Conservation (phyloP, 83 land plant genomes). For the Picea engelmannii region DNA sequence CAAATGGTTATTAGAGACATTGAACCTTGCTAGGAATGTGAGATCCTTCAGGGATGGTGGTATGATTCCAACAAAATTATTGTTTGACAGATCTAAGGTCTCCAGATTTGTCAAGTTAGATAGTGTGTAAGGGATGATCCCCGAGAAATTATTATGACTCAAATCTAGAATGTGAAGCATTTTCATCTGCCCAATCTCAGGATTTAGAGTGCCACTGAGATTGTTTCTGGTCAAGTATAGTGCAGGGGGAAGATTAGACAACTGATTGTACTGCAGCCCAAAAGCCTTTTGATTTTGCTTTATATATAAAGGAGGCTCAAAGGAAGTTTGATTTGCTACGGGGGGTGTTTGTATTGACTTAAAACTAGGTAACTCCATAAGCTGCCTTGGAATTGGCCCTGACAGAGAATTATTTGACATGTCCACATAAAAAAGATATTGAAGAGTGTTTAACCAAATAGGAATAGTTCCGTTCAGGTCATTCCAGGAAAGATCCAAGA, state of each 20-base stretch:
- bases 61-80: slow-evolving; percentile 41
- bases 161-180: slow-evolving; percentile 37
- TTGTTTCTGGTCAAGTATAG: slow-evolving; percentile 37
- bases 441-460: slow-evolving; percentile 38
- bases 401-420: slow-evolving; percentile 54
- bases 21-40: slow-evolving; percentile 40
- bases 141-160: slow-evolving; percentile 35
- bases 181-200: slow-evolving; percentile 45
- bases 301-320: slow-evolving; percentile 35
- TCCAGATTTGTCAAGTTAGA: slow-evolving; percentile 37
- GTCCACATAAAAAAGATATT: slow-evolving; percentile 53
- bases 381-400: slow-evolving; percentile 41
- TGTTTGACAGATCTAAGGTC: slow-evolving; percentile 37
- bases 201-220: slow-evolving; percentile 39
- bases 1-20: slow-evolving; percentile 45
- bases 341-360: slow-evolving; percentile 14
- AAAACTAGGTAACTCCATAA: slow-evolving; percentile 26
- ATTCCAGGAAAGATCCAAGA: slow-evolving; percentile 65
- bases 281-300: slow-evolving; percentile 19
- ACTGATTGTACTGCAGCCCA: slow-evolving; percentile 44
- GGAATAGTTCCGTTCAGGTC: slow-evolving; percentile 43
- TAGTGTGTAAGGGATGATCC: slow-evolving; percentile 37
- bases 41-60: slow-evolving; percentile 37
- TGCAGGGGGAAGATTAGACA: slow-evolving; percentile 45
- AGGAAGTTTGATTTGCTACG: slow-evolving; percentile 3